Conservation (phyloP, 2,329 filamentous ascomycete species). For the Exophiala oligosperma region DNA sequence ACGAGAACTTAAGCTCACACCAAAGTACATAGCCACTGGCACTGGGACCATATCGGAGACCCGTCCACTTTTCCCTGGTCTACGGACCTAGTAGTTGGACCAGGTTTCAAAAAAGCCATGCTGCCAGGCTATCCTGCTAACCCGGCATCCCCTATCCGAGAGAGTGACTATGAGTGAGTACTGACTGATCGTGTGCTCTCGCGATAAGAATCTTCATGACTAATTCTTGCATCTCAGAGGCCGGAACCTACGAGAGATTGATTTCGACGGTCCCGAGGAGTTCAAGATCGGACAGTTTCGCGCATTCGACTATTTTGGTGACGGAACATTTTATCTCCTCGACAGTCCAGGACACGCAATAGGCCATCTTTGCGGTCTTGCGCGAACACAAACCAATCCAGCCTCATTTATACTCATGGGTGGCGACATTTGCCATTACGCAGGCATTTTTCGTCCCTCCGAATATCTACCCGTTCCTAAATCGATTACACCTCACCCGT, state of each 20-base stretch:
- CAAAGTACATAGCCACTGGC: conserved; percentile 28
- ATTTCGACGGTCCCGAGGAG: conserved; percentile 37
- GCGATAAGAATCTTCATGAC: not conserved
- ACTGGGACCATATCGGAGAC: conserved; percentile 20
- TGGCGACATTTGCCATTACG: conserved; percentile 12
- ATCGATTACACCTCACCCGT: conserved; percentile 10
- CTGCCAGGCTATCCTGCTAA: conserved; percentile 50
- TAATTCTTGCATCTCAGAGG: not conserved
- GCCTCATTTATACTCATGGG: conserved; percentile 7
- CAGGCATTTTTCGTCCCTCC: conserved; percentile 8
- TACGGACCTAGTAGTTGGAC: conserved; percentile 49
- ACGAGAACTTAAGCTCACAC: not conserved
- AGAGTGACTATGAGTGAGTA: conserved; percentile 34
- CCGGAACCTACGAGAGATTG: conserved; percentile 1
- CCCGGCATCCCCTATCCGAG: conserved; percentile 36
- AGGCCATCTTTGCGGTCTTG: conserved; percentile 29
- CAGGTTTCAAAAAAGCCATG: conserved; percentile 49
- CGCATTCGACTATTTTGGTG: conserved; percentile 48
- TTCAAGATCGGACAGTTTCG: conserved; percentile 37
- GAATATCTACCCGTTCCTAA: conserved; percentile 6
- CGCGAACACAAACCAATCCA: conserved; percentile 25
- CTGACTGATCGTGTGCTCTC: not conserved
- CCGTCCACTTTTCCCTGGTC: not conserved
- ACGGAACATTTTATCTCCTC: conserved; percentile 58
- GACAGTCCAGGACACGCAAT: conserved; percentile 37